Conservation (phyloP, 345 rosid genomes). For the Brassica carinata region DNA sequence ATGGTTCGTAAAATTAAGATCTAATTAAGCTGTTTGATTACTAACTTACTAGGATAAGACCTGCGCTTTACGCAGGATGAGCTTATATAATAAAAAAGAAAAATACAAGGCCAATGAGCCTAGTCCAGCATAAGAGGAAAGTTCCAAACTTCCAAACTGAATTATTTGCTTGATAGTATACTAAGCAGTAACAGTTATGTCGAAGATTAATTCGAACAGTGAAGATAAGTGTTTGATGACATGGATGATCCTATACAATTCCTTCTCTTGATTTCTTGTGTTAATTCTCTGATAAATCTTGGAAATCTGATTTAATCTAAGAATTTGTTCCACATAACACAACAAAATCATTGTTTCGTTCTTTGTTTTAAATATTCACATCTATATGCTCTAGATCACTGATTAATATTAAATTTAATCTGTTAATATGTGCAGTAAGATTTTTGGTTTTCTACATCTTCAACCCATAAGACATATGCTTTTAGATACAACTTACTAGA, state of each 20-base stretch:
- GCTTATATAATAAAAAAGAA: too few relatives aligned
- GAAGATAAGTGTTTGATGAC: neutral
- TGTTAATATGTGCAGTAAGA: neutral
- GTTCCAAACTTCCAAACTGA: neutral
- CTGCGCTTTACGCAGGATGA: too few relatives aligned
- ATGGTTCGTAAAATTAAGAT: neutral
- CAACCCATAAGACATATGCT: neutral
- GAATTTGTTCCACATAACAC: neutral
- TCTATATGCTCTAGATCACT: neutral
- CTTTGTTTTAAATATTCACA: neutral
- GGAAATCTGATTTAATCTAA: neutral
- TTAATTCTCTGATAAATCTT: neutral
- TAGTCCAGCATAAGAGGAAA: neutral
- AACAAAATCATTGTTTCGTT: neutral
- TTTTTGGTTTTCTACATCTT: neutral
- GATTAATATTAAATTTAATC: neutral
- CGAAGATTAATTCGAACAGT: neutral
- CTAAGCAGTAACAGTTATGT: neutral
- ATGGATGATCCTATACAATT: neutral
- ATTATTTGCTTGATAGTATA: neutral
- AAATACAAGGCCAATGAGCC: neutral
- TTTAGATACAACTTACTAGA: neutral
- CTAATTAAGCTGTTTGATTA: neutral
- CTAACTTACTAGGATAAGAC: neutral
- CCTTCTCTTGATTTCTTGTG: neutral